Conservation (phyloP, 495 filamentous ascomycete species). For the Jackrogersella multiformis region DNA sequence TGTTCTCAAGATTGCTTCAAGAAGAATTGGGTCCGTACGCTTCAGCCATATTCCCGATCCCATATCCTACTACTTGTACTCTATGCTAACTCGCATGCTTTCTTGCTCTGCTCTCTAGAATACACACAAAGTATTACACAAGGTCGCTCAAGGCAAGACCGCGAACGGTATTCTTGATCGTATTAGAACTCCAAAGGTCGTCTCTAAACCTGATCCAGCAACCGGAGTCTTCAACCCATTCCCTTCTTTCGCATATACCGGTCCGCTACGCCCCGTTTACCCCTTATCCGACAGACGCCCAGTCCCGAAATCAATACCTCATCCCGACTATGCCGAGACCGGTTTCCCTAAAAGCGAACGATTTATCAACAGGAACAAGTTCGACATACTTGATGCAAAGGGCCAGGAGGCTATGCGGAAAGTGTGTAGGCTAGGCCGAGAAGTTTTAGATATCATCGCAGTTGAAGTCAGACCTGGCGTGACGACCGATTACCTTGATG, state of each 20-base stretch:
- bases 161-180: conserved; percentile 78
- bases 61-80: neutral
- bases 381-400: conserved; percentile 80
- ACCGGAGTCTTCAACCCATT: conserved; percentile 91
- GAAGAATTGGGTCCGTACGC: conserved; percentile 85
- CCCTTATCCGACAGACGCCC: conserved; percentile 78
- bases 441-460: conserved; percentile 93
- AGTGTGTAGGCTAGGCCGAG: conserved; percentile 86
- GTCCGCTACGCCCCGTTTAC: conserved; percentile 84
- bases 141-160: conserved; percentile 58
- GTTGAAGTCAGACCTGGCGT: conserved; percentile 83
- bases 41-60: conserved; percentile 12
- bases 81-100: conserved; percentile 20
- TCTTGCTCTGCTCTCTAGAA: conserved; percentile 59
- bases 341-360: conserved; percentile 85
- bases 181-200: conserved; percentile 74
- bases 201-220: conserved; percentile 90
- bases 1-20: conserved; percentile 99
- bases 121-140: conserved; percentile 89
- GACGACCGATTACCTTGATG: conserved; percentile 96
- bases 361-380: conserved; percentile 77
- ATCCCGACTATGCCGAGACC: conserved; percentile 84
- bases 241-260: conserved; percentile 83
- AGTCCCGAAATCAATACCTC: conserved; percentile 81
- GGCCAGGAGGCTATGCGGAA: conserved; percentile 88